Conservation (phyloP, 306 rosid species). For the Dryas drummondii region DNA sequence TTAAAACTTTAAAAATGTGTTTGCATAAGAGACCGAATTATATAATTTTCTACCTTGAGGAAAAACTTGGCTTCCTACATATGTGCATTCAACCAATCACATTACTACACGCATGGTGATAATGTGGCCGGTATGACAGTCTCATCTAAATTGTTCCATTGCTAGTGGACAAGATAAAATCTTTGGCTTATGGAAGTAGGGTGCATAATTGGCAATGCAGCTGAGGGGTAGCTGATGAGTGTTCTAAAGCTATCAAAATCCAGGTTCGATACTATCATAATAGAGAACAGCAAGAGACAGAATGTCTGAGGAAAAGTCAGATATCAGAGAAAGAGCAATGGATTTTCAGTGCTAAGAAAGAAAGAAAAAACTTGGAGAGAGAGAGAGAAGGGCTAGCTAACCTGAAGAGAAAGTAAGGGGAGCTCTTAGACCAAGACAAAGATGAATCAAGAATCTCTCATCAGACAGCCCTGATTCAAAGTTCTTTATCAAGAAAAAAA, state of each 20-base stretch:
- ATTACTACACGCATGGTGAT: no score
- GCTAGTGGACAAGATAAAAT: no score
- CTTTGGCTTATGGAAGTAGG: neutral
- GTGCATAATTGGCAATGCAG: conserved; percentile 10
- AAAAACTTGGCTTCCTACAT: no score
- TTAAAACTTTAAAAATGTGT: no score
- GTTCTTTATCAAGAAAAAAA: conserved; percentile 14
- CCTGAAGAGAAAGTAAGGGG: conserved; percentile 40
- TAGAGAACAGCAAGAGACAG: conserved; percentile 45
- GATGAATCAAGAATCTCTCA: conserved; percentile 31
- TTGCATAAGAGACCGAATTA: no score
- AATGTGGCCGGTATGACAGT: no score
- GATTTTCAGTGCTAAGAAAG: conserved; percentile 28
- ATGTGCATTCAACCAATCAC: no score
- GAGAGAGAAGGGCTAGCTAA: neutral
- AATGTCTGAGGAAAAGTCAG: conserved; percentile 38
- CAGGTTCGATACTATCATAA: conserved; percentile 25
- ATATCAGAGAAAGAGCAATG: conserved; percentile 32
- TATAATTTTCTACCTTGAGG: no score
- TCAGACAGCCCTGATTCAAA: conserved; percentile 23
- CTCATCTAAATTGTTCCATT: no score
- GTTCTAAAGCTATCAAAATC: conserved; percentile 26
- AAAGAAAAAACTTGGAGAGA: conserved; percentile 10
- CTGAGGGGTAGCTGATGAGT: neutral
- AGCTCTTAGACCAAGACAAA: conserved; percentile 31